Evolutionary conservation across 1,284 basidiomycete genomes (phyloP), one percentile per base, ranked within the genome.

Genomic region (Leccinum subspadiceum): DNA sequence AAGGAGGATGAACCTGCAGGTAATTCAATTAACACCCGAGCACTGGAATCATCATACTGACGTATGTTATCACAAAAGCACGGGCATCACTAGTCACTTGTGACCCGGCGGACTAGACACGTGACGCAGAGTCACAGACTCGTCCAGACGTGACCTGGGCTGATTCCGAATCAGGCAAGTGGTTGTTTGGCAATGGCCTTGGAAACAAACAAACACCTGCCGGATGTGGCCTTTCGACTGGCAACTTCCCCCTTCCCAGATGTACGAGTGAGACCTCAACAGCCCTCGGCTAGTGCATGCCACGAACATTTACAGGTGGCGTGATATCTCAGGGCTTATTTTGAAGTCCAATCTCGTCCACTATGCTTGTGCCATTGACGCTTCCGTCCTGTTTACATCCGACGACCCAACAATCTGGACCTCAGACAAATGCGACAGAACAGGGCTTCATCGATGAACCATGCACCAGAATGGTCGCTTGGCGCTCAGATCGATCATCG

Each of bases 351-450:
- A 6, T 50, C 51, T 53, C 54, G 13, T 35, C 10, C 41, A 29
- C 48, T 17, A 75, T 71, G 70, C 57, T 75, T 10, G 68, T 75
- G 17, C 70, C 73, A 50, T 63, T 71, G 44, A 64, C 68, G 1
- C 68, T 71, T 22, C 64, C 62, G n/a, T 51, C 56, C 5, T 70
- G 65, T 64, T 29, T 69, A 20, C 60, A 57, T 46, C 37, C 57
- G 37, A 48, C 56, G 20, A 29, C 53, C 1, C 68, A 49, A 55
- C 61, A 48, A 5, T 46, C 12, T 46, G 48, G n/a, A 31, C 29
- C 56, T 24, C 62, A 55, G 15, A 54, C 58, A 13, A 67, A 60
- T 53, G 37, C 57, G 37, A 60, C 59, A 17, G 70, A 75, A 39
- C 66, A 64, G 44, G 70, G 69, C 55, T 69, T 72, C 22, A 31